Conservation (phyloP, 164 flowering plant species). For the Liquidambar formosana region DNA sequence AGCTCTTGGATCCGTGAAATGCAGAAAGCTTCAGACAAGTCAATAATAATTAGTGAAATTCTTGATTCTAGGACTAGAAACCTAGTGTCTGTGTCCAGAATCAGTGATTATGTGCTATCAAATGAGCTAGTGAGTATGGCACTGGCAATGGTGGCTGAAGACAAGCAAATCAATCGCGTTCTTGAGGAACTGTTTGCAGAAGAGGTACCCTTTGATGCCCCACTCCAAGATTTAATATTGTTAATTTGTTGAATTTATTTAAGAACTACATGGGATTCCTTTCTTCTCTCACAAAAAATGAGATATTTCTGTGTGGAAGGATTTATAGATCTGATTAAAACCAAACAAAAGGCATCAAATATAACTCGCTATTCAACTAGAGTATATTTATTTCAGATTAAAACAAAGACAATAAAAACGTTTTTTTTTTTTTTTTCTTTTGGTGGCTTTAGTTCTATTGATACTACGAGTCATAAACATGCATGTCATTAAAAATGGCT, state of each 20-base stretch:
- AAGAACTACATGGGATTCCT: neutral
- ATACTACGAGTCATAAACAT: no score
- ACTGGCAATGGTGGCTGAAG: constrained; percentile 93
- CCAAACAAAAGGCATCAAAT: no score
- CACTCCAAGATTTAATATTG: neutral
- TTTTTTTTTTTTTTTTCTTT: no score
- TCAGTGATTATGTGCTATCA: constrained; percentile 92
- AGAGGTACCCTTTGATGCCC: constrained; percentile 48
- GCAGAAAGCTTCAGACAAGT: constrained; percentile 90
- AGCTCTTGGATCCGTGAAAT: constrained; percentile 94
- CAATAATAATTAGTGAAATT: constrained; percentile 90
- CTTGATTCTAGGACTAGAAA: constrained; percentile 92
- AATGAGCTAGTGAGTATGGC: constrained; percentile 98
- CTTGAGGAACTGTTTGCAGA: constrained; percentile 94
- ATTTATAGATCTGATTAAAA: no score
- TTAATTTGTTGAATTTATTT: neutral
- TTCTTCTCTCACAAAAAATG: no score
- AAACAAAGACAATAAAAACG: no score
- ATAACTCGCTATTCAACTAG: no score
- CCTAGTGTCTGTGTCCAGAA: constrained; percentile 86
- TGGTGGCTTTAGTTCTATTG: no score
- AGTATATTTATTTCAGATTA: no score
- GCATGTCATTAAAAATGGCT: no score
- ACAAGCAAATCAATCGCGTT: constrained; percentile 92
- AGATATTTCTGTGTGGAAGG: no score